Conservation (phyloP, 2,329 filamentous ascomycete species). For the Talaromyces sp. region DNA sequence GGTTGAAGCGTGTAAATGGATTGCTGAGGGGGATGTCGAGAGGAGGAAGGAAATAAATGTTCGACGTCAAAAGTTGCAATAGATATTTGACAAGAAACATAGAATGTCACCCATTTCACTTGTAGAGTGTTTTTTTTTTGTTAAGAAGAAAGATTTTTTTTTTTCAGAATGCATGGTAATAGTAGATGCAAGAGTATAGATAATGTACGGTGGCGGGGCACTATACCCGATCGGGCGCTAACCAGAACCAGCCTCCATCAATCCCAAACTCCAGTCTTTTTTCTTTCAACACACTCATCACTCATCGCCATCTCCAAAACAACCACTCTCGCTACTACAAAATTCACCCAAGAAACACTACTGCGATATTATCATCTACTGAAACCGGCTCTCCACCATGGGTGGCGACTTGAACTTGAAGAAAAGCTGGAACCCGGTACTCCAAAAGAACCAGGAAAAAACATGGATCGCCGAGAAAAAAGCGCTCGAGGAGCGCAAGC, state of each 20-base stretch:
- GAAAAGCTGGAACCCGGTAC: conserved; percentile 82
- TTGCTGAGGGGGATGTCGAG: conserved; percentile 81
- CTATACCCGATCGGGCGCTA: background rate
- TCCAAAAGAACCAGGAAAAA: conserved; percentile 83
- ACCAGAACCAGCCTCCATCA: background rate
- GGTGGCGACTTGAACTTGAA: conserved; percentile 76
- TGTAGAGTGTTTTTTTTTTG: too few species aligned
- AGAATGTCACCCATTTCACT: too few species aligned
- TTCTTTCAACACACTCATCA: background rate
- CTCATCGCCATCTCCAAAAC: background rate
- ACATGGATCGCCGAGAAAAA: conserved; percentile 92
- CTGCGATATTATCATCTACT: background rate
- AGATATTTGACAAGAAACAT: too few species aligned
- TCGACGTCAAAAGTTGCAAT: background rate
- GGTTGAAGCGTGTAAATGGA: conserved; percentile 84
- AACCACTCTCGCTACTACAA: background rate
- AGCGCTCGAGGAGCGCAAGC: conserved; percentile 90
- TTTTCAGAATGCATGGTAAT: too few species aligned
- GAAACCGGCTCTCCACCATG: conserved; percentile 53
- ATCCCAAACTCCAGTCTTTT: background rate
- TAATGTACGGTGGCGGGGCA: background rate
- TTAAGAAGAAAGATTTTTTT: too few species aligned
- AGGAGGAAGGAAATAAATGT: background rate
- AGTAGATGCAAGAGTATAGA: too few species aligned
- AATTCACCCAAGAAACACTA: background rate